Evolutionary conservation across 805 yeast species (phyloP).

Genomic region (Candida koratica): DNA sequence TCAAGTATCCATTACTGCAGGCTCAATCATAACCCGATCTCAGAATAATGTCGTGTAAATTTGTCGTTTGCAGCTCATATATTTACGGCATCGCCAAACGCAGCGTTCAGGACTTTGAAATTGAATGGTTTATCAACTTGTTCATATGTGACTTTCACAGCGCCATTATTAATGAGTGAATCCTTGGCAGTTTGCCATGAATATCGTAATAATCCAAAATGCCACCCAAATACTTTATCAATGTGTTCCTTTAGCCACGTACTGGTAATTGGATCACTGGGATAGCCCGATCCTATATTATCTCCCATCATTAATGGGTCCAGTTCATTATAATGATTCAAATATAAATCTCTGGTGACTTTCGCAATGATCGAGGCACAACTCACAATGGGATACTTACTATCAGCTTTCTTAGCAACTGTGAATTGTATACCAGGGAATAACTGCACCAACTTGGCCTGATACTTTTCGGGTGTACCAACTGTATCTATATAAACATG

Average conservation of each 20-base stretch:
- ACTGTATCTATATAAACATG: conserved; percentile 92
- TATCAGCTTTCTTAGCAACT: conserved; percentile 93
- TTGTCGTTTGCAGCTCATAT: conserved; percentile 6
- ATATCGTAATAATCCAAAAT: conserved; percentile 63
- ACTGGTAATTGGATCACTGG: conserved; percentile 86
- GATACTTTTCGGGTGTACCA: conserved; percentile 89
- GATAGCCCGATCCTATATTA: conserved; percentile 82
- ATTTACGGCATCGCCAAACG: conserved; percentile 5
- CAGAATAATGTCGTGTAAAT: conserved; percentile 1
- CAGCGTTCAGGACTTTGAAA: conserved; percentile 1
- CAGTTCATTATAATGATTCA: conserved; percentile 33
- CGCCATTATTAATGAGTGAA: conserved; percentile 51
- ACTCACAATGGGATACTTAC: conserved; percentile 85
- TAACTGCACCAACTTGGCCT: conserved; percentile 59
- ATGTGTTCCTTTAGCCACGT: conserved; percentile 63
- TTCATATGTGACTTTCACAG: conserved; percentile 59
- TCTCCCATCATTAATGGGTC: conserved; percentile 35
- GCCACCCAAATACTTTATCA: conserved; percentile 85
- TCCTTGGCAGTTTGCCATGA: conserved; percentile 95
- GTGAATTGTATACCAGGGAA: conserved; percentile 73
- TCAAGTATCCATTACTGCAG: too few species aligned
- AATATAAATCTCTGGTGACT: conserved; percentile 79
- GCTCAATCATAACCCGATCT: conserved; percentile 8
- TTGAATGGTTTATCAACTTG: conserved; percentile 28
- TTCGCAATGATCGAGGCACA: conserved; percentile 95